A percentile compares a stretch with the other conserved stretches of the same genome.
phyloP scores from a whole-genome alignment of 1,284 basidiomycete genomes.

The Tremellales sp. region DNA sequence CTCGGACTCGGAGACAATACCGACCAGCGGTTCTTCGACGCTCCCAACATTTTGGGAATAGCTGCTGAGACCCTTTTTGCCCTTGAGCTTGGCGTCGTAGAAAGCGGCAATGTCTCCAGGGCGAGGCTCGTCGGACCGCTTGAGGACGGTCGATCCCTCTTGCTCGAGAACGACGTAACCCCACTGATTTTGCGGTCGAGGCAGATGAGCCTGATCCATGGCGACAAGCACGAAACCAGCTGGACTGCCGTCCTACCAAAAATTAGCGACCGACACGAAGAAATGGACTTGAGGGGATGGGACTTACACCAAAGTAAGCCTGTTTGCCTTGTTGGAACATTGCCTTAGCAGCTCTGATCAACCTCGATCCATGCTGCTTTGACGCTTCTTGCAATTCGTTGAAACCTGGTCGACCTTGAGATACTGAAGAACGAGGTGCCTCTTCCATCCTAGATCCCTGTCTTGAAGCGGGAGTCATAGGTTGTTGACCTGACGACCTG shows the following conservation, averaged over 20 bases:
- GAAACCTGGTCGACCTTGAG: constrained; percentile 30
- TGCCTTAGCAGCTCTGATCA: constrained; percentile 64
- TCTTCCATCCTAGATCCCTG: background rate
- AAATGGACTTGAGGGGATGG: background rate
- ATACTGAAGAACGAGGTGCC: background rate
- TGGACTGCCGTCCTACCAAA: constrained; percentile 68
- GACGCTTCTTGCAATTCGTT: constrained; percentile 67
- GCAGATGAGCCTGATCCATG: constrained; percentile 47
- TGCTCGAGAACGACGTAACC: constrained; percentile 74
- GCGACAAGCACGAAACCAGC: constrained; percentile 68
- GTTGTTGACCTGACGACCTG: background rate
- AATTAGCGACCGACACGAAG: background rate
- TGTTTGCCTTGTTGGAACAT: constrained; percentile 71
- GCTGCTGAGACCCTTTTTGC: constrained; percentile 69
- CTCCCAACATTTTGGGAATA: constrained; percentile 64
- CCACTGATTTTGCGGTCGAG: constrained; percentile 52
- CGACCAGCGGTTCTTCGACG: constrained; percentile 62
- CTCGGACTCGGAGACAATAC: constrained; percentile 76
- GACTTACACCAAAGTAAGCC: constrained; percentile 59
- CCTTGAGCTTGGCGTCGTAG: constrained; percentile 75
- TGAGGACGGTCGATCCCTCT: constrained; percentile 61
- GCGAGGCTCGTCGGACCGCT: constrained; percentile 65
- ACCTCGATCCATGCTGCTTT: constrained; percentile 66
- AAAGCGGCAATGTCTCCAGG: constrained; percentile 78
- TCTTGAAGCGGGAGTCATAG: constrained; percentile 4